Evolutionary conservation across 495 filamentous ascomycete species (phyloP), one percentile per base, ranked within the genome.

Genomic region (Penicillium egyptiacum): DNA sequence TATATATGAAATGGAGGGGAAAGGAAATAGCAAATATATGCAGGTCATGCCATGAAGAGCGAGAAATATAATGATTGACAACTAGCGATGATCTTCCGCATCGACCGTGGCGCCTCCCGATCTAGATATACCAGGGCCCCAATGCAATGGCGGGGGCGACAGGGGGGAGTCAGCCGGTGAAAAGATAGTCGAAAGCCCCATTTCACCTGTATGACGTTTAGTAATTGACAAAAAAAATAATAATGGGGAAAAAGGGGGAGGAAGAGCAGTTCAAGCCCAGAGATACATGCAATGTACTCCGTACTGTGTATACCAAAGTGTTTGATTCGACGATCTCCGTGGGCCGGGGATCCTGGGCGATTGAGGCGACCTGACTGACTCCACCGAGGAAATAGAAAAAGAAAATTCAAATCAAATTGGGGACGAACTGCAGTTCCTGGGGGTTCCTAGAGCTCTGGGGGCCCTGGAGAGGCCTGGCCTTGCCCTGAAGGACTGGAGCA

Each of bases 31-130:
- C 54, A 56, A 56, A 56, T 42, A 56, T 53, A 55, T 64, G 58
- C 54, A 61, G 43, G 54, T 59, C 30, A 51, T 60, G 50, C 23
- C 25, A 12, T 62, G 60, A 61, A 55, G 50, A 44, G 55, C 20
- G 17, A 50, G 19, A 12, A 50, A 50, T 52, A 45, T 40, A 42
- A 60, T 53, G 61, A 63, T 60, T 60, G 53, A 56, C 54, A 50
- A 63, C 58, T 64, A 67, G 58, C 57, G 61, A 50, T 58, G 53
- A 64, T 63, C 59, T 65, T 53, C 63, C 58, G 62, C 48, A 43
- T 50, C 51, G 40, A 55, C 58, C 56, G 51, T 50, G 37, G 56
- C 31, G 55, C 28, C 44, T 56, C 54, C 41, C 41, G 55, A 58
- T 58, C 55, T 50, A 58, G 55, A 58, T 58, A 57, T 57, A 57